phyloP scores from a whole-genome alignment of 495 filamentous ascomycete genomes.

The Neurospora sp. region DNA sequence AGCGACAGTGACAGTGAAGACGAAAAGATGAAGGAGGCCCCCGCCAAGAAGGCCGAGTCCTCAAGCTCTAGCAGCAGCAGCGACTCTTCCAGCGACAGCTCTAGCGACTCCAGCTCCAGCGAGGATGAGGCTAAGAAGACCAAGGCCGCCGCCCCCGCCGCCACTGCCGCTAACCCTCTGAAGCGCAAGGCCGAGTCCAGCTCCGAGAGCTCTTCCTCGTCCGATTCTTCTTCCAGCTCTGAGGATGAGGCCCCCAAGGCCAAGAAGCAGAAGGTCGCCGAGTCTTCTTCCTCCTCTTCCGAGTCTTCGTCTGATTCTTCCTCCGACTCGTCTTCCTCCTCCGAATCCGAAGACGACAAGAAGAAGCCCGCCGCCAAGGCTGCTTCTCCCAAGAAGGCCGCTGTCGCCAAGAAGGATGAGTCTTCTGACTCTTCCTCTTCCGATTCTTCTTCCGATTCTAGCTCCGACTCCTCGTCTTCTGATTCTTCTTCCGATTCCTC shows the following conservation, averaged over 20 bases:
- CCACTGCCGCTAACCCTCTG: slow-evolving; percentile 25
- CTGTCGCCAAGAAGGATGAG: slow-evolving; percentile 21
- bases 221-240: slow-evolving; percentile 19
- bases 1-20: slow-evolving; percentile 52
- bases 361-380: slow-evolving; percentile 8
- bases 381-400: slow-evolving; percentile 13
- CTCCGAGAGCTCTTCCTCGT: slow-evolving; percentile 30
- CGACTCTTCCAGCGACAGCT: slow-evolving; percentile 41
- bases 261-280: slow-evolving; percentile 20
- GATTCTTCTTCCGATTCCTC: slow-evolving; percentile 37
- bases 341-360: slow-evolving; percentile 33
- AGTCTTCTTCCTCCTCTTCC: slow-evolving; percentile 23
- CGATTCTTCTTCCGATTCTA: slow-evolving; percentile 33
- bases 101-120: slow-evolving; percentile 48
- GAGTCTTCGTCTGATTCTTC: slow-evolving; percentile 27
- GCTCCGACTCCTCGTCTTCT: slow-evolving; percentile 13
- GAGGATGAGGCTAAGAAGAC: slow-evolving; percentile 48
- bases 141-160: slow-evolving; percentile 14
- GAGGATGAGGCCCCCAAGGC: slow-evolving; percentile 13
- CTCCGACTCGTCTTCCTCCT: slow-evolving; percentile 25
- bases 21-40: slow-evolving; percentile 44
- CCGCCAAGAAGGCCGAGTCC: slow-evolving; percentile 19
- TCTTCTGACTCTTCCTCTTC: slow-evolving; percentile 16
- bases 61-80: slow-evolving; percentile 32
- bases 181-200: slow-evolving; percentile 57